phyloP scores from a whole-genome alignment of 1,284 basidiomycete species.

The Malassezia yamatoensis region DNA sequence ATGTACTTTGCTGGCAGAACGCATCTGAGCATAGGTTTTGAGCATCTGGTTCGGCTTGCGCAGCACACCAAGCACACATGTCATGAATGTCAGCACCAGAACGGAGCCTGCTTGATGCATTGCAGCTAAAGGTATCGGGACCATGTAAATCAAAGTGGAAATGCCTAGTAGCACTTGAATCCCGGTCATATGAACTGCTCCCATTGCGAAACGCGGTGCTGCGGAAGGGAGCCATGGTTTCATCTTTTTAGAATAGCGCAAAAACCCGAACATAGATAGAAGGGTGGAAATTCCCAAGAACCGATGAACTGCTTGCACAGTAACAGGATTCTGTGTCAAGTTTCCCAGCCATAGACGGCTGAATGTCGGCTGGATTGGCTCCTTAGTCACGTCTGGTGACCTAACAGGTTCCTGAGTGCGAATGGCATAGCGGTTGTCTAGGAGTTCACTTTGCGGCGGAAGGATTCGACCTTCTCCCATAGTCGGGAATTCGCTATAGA shows the following conservation, averaged over 20 bases:
- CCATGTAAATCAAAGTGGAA: slow-evolving; percentile 80
- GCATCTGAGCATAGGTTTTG: slow-evolving; percentile 3
- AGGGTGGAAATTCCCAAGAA: slow-evolving; percentile 57
- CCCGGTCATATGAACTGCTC: slow-evolving; percentile 13
- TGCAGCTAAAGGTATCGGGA: slow-evolving; percentile 82
- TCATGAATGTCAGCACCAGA: slow-evolving; percentile 70
- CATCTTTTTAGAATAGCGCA: slow-evolving; percentile 2
- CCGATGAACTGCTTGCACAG: slow-evolving; percentile 93
- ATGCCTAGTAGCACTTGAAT: slow-evolving; percentile 78
- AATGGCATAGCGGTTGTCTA: slow-evolving; percentile 56
- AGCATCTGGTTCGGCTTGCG: slow-evolving; percentile 64
- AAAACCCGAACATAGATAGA: slow-evolving; percentile 3
- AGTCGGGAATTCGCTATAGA: slow-evolving; percentile 94
- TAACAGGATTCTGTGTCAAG: slow-evolving; percentile 90
- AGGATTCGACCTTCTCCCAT: slow-evolving; percentile 76
- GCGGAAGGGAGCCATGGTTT: slow-evolving; percentile 1
- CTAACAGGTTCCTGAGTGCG: slow-evolving; percentile 44
- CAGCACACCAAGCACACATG: slow-evolving; percentile 65
- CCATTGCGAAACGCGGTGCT: slow-evolving; percentile 11
- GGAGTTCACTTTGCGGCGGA: slow-evolving; percentile 73
- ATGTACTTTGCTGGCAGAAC: neutral
- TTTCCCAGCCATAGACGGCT: slow-evolving; percentile 62
- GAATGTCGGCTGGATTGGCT: slow-evolving; percentile 4
- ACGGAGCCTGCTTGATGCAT: slow-evolving; percentile 91
- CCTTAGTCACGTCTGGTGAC: slow-evolving; percentile 49